Evolutionary conservation across 305 asterid genomes (phyloP), one percentile per base, ranked within the genome.

Genomic region (Stenogyne calaminthoides): DNA sequence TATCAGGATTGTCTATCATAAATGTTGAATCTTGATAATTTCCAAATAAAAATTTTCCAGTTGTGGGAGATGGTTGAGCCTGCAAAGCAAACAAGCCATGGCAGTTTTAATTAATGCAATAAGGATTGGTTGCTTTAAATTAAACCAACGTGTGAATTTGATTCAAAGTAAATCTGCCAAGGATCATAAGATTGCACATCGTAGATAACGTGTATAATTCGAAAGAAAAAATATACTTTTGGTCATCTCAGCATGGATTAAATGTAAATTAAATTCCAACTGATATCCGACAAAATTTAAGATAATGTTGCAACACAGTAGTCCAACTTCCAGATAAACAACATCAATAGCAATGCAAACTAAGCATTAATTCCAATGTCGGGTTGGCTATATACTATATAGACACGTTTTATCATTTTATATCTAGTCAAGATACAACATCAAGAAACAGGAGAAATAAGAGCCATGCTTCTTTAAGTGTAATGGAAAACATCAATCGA

Each of bases 61-160:
- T 94, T 15, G 99, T 94, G 67, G 99, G 99, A 70, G 99, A 94
- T 74, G 97, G 93, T 78, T 82, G 84, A 66, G 79, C 95, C 99
- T 94, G 80, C 67, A 66, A 40, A 46, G 70, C 61, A 81, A 76
- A 54, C 65, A 52, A 29, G 56, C 70, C 49, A 40, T 22, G 44
- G 14, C 60, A 46, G 5, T 25, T 67, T 27, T 51, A 59, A 67
- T 56, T 32, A 72, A 72, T 29, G 73, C 73, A 37, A 37, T n/a
- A 42, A 57, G 36, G 15, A 64, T 64, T 47, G 11, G 70, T 27
- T 39, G 20, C 14, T 64, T 70, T 47, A 18, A 20, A 29, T 66
- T 14, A 57, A 46, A 46, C 36, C 22, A n/a, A 52, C 58, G 44
- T 44, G 34, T 2, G 25, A 72, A 12, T 25, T 54, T 19, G 6